These are phyloP conservation scores for Chrysanthemum makinoi DNA, from an alignment of 129 eudicot genomes.

Conservation along the genomic window DNA sequence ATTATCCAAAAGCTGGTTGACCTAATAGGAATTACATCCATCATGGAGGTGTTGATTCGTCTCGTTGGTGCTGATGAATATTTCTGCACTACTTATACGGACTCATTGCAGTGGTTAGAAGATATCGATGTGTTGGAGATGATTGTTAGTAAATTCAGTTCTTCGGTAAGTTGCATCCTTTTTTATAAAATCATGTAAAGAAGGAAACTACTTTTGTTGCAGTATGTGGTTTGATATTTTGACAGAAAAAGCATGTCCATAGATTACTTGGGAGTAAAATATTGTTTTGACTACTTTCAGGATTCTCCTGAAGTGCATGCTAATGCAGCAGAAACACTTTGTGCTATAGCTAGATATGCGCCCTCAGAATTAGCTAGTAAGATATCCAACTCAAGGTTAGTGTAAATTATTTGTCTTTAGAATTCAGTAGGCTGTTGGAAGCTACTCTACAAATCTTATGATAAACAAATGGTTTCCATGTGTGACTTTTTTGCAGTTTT, in stretches of 20 bases:
- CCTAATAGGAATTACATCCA: slow-evolving; percentile 82
- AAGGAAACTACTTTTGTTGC: too few relatives aligned
- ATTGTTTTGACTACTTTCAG: slow-evolving; percentile 28
- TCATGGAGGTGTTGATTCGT: slow-evolving; percentile 94
- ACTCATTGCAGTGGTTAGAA: slow-evolving; percentile 89
- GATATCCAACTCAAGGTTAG: slow-evolving; percentile 90
- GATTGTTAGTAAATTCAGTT: slow-evolving; percentile 87
- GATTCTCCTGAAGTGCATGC: slow-evolving; percentile 99
- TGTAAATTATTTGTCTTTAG: background rate
- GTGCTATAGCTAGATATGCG: slow-evolving; percentile 83
- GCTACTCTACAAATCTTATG: slow-evolving; percentile 1
- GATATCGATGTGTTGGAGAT: slow-evolving; percentile 84
- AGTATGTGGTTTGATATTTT: too few relatives aligned
- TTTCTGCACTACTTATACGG: slow-evolving; percentile 56
- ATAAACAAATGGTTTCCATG: too few relatives aligned
- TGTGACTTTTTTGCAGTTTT: slow-evolving; percentile 47
- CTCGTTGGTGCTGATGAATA: slow-evolving; percentile 95
- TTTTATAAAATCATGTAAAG: background rate
- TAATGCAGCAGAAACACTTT: slow-evolving; percentile 92
- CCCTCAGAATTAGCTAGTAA: slow-evolving; percentile 88
- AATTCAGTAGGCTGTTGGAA: too few relatives aligned
- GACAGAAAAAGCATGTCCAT: too few relatives aligned
- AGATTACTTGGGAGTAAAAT: background rate
- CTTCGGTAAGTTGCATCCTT: slow-evolving; percentile 58
- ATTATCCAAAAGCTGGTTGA: slow-evolving; percentile 71